A percentile compares a stretch with the other conserved stretches of the same genome.
These are phyloP conservation scores for Ceriops decandra DNA, from an alignment of 345 rosid genomes.

Conservation along the genomic window DNA sequence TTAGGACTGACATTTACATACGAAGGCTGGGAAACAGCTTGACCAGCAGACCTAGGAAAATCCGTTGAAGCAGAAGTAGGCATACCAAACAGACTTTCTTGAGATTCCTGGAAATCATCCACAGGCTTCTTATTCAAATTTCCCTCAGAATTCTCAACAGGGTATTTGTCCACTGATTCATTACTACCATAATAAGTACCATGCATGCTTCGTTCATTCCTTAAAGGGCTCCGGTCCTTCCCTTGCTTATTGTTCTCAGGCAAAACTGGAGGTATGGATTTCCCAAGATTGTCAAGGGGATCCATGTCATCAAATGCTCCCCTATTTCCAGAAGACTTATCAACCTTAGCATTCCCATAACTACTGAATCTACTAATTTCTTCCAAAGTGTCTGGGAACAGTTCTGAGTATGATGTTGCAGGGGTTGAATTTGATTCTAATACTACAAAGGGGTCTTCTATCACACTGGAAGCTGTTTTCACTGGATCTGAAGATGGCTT, in stretches of 20 bases:
- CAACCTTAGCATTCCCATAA: slow-evolving; percentile 39
- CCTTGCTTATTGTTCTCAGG: slow-evolving; percentile 40
- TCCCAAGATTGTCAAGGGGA: slow-evolving; percentile 59
- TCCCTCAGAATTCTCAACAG: slow-evolving; percentile 36
- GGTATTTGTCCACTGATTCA: slow-evolving; percentile 38
- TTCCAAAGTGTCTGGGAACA: slow-evolving; percentile 44
- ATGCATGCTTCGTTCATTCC: slow-evolving; percentile 34
- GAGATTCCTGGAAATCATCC: slow-evolving; percentile 45
- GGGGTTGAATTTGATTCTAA: slow-evolving; percentile 45
- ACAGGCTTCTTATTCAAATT: slow-evolving; percentile 37
- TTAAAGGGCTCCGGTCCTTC: slow-evolving; percentile 49
- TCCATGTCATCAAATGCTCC: slow-evolving; percentile 62
- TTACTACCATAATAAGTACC: slow-evolving; percentile 35
- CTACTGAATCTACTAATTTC: slow-evolving; percentile 42
- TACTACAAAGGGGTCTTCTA: slow-evolving; percentile 61
- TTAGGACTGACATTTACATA: slow-evolving; percentile 34
- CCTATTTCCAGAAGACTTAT: slow-evolving; percentile 35
- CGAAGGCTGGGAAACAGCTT: slow-evolving; percentile 43
- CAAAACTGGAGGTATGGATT: slow-evolving; percentile 43
- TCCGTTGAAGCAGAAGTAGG: slow-evolving; percentile 33
- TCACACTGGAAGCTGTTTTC: slow-evolving; percentile 36
- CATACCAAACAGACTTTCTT: slow-evolving; percentile 40
- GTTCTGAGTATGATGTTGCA: slow-evolving; percentile 34
- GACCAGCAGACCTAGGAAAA: slow-evolving; percentile 37
- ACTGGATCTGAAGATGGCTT: slow-evolving; percentile 37